Evolutionary conservation across 306 rosid genomes (phyloP).

Genomic region (Fagus crenata): DNA sequence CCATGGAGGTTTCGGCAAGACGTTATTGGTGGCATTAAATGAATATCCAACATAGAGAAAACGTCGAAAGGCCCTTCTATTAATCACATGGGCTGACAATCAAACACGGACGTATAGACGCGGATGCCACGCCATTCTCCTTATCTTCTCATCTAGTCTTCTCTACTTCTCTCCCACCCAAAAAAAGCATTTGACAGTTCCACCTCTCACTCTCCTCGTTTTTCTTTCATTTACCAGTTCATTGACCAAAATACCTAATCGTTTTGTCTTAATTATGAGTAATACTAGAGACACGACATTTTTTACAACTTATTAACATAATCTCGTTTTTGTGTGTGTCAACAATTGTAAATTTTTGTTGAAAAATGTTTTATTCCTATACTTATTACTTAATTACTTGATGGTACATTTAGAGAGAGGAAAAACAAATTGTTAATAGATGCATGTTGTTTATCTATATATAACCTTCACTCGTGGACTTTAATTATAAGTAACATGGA

Average conservation of each 20-base stretch:
- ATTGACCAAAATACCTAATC: constrained; percentile 6
- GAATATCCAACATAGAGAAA: constrained; percentile 3
- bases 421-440: no score
- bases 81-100: constrained; percentile 12
- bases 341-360: no score
- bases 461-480: no score
- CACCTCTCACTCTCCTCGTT: not conserved
- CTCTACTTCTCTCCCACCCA: constrained; percentile 20
- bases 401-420: no score
- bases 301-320: no score
- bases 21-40: constrained; percentile 1
- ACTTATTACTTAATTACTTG: no score
- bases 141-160: constrained; percentile 35
- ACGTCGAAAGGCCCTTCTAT: not conserved
- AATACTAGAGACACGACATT: no score
- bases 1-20: not conserved
- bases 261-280: no score
- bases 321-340: no score
- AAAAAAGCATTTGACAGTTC: constrained; percentile 13
- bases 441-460: no score
- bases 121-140: constrained; percentile 46
- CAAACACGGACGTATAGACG: constrained; percentile 40
- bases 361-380: no score
- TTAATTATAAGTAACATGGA: no score
- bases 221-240: not conserved